These are phyloP conservation scores for Bonia amplexicaulis DNA, from an alignment of 176 grass and related monocot genomes.

Conservation along the genomic window DNA sequence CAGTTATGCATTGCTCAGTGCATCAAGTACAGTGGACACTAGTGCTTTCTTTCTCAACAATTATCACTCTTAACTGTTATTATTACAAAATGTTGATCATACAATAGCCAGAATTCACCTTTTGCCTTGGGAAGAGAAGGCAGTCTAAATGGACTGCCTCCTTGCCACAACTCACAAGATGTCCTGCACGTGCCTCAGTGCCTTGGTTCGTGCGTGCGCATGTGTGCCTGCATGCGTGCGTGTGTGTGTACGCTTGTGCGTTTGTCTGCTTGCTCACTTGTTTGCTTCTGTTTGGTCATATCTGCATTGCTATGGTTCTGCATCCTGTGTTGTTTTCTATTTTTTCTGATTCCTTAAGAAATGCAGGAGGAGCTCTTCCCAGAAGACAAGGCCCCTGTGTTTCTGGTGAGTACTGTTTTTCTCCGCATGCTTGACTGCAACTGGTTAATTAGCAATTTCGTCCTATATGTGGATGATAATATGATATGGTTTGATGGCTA, in stretches of 20 bases:
- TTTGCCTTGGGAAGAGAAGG: background rate
- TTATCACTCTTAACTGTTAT: background rate
- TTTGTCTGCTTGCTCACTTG: slow-evolving; percentile 33
- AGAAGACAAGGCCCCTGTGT: slow-evolving; percentile 37
- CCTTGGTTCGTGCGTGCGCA: slow-evolving; percentile 11
- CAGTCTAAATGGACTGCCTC: no score
- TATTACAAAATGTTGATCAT: background rate
- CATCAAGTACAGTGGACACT: background rate
- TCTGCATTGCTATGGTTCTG: background rate
- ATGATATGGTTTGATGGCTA: slow-evolving; percentile 5
- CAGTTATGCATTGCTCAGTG: background rate
- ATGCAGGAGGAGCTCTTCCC: slow-evolving; percentile 25
- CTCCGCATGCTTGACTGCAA: slow-evolving; percentile 27
- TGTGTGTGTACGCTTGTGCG: background rate
- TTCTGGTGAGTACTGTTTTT: slow-evolving; percentile 20
- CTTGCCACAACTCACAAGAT: background rate
- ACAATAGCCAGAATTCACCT: background rate
- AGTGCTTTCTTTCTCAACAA: background rate
- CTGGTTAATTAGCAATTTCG: slow-evolving; percentile 27
- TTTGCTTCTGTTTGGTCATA: slow-evolving; percentile 7
- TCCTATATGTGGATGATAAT: slow-evolving; percentile 29
- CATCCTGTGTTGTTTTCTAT: slow-evolving; percentile 10
- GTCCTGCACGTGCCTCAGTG: slow-evolving; percentile 27
- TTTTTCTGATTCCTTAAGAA: background rate
- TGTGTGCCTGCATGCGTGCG: background rate